Evolutionary conservation across 2,329 filamentous ascomycete species (phyloP).

Genomic region (Fusarium sp.): DNA sequence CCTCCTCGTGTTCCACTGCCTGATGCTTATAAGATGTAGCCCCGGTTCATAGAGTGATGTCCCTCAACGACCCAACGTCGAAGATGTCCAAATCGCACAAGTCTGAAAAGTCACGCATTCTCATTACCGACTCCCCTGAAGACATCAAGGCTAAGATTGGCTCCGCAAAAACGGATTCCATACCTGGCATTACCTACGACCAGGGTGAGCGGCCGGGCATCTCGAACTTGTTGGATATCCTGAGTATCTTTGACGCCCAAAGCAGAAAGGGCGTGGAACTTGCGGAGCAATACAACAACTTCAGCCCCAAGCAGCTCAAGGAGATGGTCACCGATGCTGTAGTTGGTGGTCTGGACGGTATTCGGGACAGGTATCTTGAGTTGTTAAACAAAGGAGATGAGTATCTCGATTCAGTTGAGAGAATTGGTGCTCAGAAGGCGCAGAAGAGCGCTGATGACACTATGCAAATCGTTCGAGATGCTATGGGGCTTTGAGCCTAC

Average conservation of each 20-base stretch:
- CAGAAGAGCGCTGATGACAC: conserved; percentile 68
- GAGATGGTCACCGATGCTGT: conserved; percentile 70
- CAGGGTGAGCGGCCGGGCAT: conserved; percentile 78
- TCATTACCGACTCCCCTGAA: conserved; percentile 77
- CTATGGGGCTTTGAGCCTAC: conserved; percentile 59
- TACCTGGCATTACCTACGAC: conserved; percentile 77
- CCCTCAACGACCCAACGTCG: conserved; percentile 76
- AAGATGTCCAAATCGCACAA: conserved; percentile 97
- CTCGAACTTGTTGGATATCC: conserved; percentile 84
- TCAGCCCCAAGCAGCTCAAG: conserved; percentile 56
- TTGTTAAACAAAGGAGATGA: conserved; percentile 61
- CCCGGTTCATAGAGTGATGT: conserved; percentile 90
- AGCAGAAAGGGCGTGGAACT: conserved; percentile 56
- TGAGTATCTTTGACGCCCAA: conserved; percentile 73
- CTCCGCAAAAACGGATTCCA: conserved; percentile 80
- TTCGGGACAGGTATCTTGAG: conserved; percentile 68
- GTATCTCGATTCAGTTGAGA: conserved; percentile 68
- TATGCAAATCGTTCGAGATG: conserved; percentile 64
- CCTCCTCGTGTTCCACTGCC: neutral
- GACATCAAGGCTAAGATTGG: conserved; percentile 77
- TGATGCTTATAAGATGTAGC: conserved; percentile 56
- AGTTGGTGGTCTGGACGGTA: conserved; percentile 61
- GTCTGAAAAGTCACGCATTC: conserved; percentile 79
- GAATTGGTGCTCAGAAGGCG: conserved; percentile 71
- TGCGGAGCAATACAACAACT: conserved; percentile 53